phyloP scores from a whole-genome alignment of 192 early-diverging fungal genomes.

The Umbelopsis ramanniana region DNA sequence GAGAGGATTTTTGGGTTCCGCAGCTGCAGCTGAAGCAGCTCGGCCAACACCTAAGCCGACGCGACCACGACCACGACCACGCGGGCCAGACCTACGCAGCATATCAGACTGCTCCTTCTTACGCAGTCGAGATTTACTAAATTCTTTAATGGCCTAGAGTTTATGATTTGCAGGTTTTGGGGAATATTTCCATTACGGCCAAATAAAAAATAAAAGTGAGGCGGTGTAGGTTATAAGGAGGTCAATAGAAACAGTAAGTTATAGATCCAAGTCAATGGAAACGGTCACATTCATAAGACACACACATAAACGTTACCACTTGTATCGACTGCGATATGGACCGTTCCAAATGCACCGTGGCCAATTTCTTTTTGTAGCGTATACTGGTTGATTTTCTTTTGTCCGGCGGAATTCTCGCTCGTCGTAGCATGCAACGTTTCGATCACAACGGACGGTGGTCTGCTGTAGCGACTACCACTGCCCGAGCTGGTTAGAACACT shows the following conservation, averaged over 20 bases:
- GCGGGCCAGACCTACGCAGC: constrained; percentile 50
- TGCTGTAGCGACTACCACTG: constrained; percentile 10
- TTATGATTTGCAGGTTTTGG: not conserved
- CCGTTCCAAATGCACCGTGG: constrained; percentile 87
- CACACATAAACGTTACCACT: constrained; percentile 33
- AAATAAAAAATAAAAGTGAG: not conserved
- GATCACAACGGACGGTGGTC: constrained; percentile 42
- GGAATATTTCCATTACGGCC: not conserved
- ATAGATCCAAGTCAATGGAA: too few species aligned
- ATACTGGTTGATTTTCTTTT: constrained; percentile 85
- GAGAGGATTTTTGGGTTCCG: constrained; percentile 68
- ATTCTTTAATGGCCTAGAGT: constrained; percentile 91
- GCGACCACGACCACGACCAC: constrained; percentile 58
- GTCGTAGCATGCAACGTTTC: constrained; percentile 65
- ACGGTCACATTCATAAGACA: not conserved
- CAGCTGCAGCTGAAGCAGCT: constrained; percentile 30
- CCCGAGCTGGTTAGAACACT: constrained; percentile 2
- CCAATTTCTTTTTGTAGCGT: constrained; percentile 78
- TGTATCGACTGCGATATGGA: constrained; percentile 72
- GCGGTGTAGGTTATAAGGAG: not conserved
- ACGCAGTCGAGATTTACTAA: constrained; percentile 83
- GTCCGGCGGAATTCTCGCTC: constrained; percentile 71
- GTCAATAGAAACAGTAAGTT: not conserved
- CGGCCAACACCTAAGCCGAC: constrained; percentile 55
- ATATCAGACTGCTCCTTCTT: constrained; percentile 66